Percentiles rank a stretch among this genome's conserved stretches.
Evolutionary conservation across 305 asterid genomes (phyloP).

Genomic region (Withania somnifera): DNA sequence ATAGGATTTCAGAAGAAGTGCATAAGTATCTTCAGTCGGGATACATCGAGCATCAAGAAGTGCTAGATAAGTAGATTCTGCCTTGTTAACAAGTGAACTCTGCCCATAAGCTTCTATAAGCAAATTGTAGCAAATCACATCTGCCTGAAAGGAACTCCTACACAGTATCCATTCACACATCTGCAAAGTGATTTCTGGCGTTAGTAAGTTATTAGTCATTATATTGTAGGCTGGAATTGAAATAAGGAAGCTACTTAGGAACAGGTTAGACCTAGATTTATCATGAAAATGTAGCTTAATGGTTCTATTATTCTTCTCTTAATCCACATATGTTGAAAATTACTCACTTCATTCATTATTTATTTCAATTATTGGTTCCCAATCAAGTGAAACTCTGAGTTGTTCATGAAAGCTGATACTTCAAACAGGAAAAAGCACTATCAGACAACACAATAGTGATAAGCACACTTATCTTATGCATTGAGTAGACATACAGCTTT

Average conservation of each 20-base stretch:
- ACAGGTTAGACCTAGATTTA: neutral
- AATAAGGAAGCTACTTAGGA: neutral
- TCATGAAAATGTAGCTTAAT: no score
- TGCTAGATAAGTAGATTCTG: slow-evolving; percentile 52
- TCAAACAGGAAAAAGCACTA: no score
- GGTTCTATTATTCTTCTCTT: neutral
- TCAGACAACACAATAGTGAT: neutral
- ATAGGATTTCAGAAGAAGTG: slow-evolving; percentile 66
- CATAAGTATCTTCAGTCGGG: slow-evolving; percentile 84
- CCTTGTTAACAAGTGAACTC: slow-evolving; percentile 40
- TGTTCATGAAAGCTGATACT: no score
- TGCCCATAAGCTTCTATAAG: slow-evolving; percentile 87
- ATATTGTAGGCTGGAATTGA: neutral
- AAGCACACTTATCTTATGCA: no score
- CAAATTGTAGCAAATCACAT: slow-evolving; percentile 72
- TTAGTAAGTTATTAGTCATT: no score
- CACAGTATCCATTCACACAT: slow-evolving; percentile 70
- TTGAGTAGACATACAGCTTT: no score
- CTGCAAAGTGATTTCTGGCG: no score
- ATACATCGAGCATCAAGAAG: slow-evolving; percentile 66
- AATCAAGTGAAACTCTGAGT: neutral
- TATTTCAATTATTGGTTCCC: neutral
- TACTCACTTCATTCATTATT: neutral
- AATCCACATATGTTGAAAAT: neutral
- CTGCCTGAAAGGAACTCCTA: slow-evolving; percentile 63